These are phyloP conservation scores for Salix dunnii DNA, from an alignment of 345 rosid species.

Conservation along the genomic window DNA sequence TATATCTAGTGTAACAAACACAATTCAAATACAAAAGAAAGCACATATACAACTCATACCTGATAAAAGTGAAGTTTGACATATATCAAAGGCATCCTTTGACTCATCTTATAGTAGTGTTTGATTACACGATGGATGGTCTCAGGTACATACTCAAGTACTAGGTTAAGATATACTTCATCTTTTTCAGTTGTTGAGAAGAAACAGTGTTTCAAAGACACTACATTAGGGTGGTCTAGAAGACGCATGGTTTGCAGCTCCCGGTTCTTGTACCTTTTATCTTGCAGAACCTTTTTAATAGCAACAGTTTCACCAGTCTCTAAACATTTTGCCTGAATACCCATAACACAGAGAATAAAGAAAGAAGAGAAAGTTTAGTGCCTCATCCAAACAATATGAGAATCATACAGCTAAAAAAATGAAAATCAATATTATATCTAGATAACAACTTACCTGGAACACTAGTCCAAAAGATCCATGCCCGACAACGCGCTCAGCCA, in stretches of 20 bases:
- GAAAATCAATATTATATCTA: not conserved
- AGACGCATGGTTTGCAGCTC: conserved; percentile 98
- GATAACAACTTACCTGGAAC: conserved; percentile 60
- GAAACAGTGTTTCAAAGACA: conserved; percentile 88
- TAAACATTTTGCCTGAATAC: conserved; percentile 80
- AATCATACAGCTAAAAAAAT: not conserved
- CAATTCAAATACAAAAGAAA: not conserved
- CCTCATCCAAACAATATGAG: not conserved
- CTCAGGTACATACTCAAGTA: conserved; percentile 93
- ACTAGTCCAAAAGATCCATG: conserved; percentile 96
- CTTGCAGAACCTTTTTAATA: conserved; percentile 83
- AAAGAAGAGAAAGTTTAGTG: not conserved
- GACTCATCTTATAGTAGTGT: conserved; percentile 75
- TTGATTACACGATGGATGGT: conserved; percentile 86
- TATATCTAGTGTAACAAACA: not conserved
- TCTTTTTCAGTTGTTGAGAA: conserved; percentile 91
- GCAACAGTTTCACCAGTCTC: conserved; percentile 98
- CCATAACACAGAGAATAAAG: not conserved
- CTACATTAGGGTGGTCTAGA: conserved; percentile 91
- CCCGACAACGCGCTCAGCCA: conserved; percentile 98
- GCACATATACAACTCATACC: conserved; percentile 31
- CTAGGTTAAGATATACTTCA: conserved; percentile 85
- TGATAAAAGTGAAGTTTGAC: conserved; percentile 91
- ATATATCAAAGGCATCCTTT: conserved; percentile 83
- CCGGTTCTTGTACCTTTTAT: conserved; percentile 94